phyloP scores from a whole-genome alignment of 352 stramenopile genomes.

The Globisporangium mamillatum region DNA sequence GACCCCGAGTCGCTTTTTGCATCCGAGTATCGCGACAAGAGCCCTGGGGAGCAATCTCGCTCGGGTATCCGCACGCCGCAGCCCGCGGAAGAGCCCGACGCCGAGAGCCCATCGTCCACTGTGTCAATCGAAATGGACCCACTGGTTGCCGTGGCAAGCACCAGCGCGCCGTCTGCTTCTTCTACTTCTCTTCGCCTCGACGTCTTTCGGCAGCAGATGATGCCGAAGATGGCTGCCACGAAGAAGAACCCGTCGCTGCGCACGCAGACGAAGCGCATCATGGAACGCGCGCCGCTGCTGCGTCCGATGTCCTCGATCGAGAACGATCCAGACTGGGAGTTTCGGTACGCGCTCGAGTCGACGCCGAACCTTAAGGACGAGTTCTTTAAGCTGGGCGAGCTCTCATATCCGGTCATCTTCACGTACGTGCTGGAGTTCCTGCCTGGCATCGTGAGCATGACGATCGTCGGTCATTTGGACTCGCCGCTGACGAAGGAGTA shows the following conservation, averaged over 20 bases:
- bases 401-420: conserved; percentile 67
- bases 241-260: conserved; percentile 13
- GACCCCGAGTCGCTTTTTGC: not conserved
- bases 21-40: not conserved
- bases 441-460: conserved; percentile 59
- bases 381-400: conserved; percentile 31
- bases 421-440: conserved; percentile 77
- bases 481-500: conserved; percentile 71
- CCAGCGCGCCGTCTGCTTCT: conserved; percentile 13
- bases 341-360: conserved; percentile 16
- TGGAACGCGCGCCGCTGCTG: conserved; percentile 42
- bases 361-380: conserved; percentile 29
- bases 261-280: conserved; percentile 23
- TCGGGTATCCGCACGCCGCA: conserved; percentile 22
- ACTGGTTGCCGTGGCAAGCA: conserved; percentile 11
- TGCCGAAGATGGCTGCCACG: conserved; percentile 3
- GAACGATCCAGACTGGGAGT: conserved; percentile 31
- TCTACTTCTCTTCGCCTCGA: not conserved
- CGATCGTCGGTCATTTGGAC: conserved; percentile 66
- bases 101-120: conserved; percentile 32
- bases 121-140: conserved; percentile 29
- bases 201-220: not conserved
- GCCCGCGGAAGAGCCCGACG: conserved; percentile 43
- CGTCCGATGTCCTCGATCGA: conserved; percentile 22
- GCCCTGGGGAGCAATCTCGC: conserved; percentile 9